Conservation (phyloP, 352 stramenopile genomes). For the Phytophthora multivora region DNA sequence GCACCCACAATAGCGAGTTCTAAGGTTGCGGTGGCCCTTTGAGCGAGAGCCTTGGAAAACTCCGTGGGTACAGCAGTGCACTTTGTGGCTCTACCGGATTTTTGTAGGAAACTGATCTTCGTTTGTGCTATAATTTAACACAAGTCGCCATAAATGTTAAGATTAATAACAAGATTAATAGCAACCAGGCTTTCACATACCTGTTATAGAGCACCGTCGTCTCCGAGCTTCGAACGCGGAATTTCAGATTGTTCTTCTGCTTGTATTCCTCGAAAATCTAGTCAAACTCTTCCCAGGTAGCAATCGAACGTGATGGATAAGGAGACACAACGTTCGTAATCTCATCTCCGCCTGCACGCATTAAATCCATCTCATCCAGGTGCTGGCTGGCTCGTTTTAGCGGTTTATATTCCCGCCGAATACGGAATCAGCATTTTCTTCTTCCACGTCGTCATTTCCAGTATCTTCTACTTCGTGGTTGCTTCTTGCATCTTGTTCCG, state of each 20-base stretch:
- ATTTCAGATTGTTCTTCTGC: background rate
- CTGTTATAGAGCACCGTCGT: background rate
- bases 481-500: no score
- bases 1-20: constrained; percentile 5
- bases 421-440: no score
- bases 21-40: constrained; percentile 4
- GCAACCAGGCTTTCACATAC: background rate
- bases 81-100: constrained; percentile 1
- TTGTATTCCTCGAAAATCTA: background rate
- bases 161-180: background rate
- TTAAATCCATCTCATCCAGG: background rate
- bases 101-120: background rate
- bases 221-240: background rate
- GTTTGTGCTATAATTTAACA: background rate
- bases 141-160: background rate
- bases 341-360: background rate
- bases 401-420: background rate
- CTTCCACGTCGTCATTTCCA: no score
- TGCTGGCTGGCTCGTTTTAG: background rate
- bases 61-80: constrained; percentile 10
- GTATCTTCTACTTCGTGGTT: no score
- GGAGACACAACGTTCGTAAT: background rate
- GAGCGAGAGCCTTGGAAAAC: constrained; percentile 5
- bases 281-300: background rate
- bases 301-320: background rate